These are phyloP conservation scores for Meyerozyma carpophila DNA, from an alignment of 1,139 yeast species.

Conservation along the genomic window DNA sequence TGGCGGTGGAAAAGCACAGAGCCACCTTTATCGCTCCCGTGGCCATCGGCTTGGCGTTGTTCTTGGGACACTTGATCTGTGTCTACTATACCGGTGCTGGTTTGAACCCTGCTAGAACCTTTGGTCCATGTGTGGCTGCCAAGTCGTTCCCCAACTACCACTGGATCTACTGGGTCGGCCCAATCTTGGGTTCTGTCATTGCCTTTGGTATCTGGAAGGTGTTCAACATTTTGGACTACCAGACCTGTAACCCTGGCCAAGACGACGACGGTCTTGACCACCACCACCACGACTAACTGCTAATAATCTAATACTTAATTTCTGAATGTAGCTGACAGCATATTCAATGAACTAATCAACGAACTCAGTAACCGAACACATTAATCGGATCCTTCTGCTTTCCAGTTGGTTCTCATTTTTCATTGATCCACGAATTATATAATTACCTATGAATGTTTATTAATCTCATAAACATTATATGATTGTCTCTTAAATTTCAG, in stretches of 20 bases:
- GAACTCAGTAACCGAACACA: too few species aligned
- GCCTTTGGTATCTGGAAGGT: slow-evolving; percentile 67
- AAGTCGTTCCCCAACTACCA: slow-evolving; percentile 74
- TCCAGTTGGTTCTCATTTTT: too few species aligned
- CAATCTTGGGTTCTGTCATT: slow-evolving; percentile 61
- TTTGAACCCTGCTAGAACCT: slow-evolving; percentile 83
- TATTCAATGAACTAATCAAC: neutral
- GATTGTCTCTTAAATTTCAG: too few species aligned
- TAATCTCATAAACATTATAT: too few species aligned
- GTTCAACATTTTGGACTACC: slow-evolving; percentile 62
- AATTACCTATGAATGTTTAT: too few species aligned
- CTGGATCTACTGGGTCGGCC: slow-evolving; percentile 95
- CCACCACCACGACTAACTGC: neutral
- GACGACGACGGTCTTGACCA: slow-evolving; percentile 22
- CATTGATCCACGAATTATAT: too few species aligned
- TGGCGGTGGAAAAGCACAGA: slow-evolving; percentile 79
- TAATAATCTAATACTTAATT: neutral
- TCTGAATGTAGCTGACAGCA: neutral
- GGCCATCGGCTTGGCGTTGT: slow-evolving; percentile 76
- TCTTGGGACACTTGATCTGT: slow-evolving; percentile 76
- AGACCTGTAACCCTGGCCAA: slow-evolving; percentile 70
- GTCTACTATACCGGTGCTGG: slow-evolving; percentile 91
- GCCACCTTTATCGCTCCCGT: slow-evolving; percentile 80
- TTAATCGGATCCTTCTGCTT: too few species aligned
- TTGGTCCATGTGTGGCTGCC: slow-evolving; percentile 79